Percentiles rank a stretch among this genome's conserved stretches.
phyloP scores from a whole-genome alignment of 306 rosid species.

The Vigna hirtella region DNA sequence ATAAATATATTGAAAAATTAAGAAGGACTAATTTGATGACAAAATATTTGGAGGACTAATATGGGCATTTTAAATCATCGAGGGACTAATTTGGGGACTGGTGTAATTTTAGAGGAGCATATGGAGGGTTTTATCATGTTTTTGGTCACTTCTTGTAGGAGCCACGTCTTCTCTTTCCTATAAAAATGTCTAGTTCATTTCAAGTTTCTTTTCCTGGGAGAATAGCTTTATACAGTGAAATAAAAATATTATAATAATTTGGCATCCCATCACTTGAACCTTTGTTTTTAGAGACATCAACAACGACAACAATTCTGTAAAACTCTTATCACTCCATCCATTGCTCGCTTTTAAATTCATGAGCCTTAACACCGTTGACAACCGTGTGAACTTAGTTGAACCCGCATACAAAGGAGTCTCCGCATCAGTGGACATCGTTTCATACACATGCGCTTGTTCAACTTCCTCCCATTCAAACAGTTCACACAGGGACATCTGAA shows the following conservation, averaged over 20 bases:
- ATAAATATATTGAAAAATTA: not conserved
- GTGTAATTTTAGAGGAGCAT: not conserved
- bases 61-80: not conserved
- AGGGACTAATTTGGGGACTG: not conserved
- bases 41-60: not conserved
- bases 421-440: too few species aligned
- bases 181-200: not conserved
- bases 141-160: conserved; percentile 1
- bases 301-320: too few species aligned
- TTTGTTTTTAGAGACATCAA: conserved; percentile 2
- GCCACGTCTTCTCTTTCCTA: conserved; percentile 9
- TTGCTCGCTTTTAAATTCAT: too few species aligned
- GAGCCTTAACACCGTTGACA: too few species aligned
- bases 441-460: too few species aligned
- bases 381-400: too few species aligned
- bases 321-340: too few species aligned
- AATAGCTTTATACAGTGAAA: not conserved
- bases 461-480: too few species aligned
- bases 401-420: too few species aligned
- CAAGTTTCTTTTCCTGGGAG: not conserved
- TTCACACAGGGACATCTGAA: too few species aligned
- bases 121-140: not conserved
- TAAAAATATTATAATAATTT: not conserved
- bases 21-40: not conserved
- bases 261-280: not conserved